Base-by-base conservation (phyloP, 192 early-diverging fungal species). In the Coemansia sp. region DNA sequence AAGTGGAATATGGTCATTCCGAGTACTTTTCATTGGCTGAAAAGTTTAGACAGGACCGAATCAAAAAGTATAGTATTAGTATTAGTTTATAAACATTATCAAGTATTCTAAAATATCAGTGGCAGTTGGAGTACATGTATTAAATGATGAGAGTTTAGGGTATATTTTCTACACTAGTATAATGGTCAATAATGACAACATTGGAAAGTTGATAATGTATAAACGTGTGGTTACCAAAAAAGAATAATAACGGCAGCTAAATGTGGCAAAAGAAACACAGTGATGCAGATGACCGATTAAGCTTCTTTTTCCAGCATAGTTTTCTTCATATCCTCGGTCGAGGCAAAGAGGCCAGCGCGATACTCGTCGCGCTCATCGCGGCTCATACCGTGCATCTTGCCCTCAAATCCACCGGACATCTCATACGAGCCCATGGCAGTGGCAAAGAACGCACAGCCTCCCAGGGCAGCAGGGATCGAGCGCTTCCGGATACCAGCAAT, bases 391-490 rank as follows among this genome's bases (percentile, higher is more conserved):
- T 70, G 65, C 70, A 81, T 66, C 23, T 73, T 70, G 51, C 67
- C 67, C 38, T 72, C 66, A 53, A 78, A 56, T 11, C 75, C 82
- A 58, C 89, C 87, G 43, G 84, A 79, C 50, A 85, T 80, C 63
- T 90, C 87, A 71, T 86, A 89, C 23, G 83, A 83, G 56, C 78
- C 85, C 87, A 90, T 89, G 54, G 85, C 75, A 8, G 79, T 79
- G 9, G 86, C 88, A 73, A 90, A 80, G 67, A 84, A 84, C 45
- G 83, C 71, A 65, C 87, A 89, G 58, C 84, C 81, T 24, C 81
- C 84, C 48, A 85, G 77, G 70, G 86, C 88, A 15, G 83, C 82
- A 41, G 85, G 79, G 62, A 86, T 85, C 64, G 87, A 88, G 62
- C 77, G 71, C 72, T 80, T 70, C 68, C 82, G 76, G 14, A 84